Evolutionary conservation across 2,329 filamentous ascomycete genomes (phyloP), one percentile per base, ranked within the genome.

Genomic region (Colletotrichum cereale): DNA sequence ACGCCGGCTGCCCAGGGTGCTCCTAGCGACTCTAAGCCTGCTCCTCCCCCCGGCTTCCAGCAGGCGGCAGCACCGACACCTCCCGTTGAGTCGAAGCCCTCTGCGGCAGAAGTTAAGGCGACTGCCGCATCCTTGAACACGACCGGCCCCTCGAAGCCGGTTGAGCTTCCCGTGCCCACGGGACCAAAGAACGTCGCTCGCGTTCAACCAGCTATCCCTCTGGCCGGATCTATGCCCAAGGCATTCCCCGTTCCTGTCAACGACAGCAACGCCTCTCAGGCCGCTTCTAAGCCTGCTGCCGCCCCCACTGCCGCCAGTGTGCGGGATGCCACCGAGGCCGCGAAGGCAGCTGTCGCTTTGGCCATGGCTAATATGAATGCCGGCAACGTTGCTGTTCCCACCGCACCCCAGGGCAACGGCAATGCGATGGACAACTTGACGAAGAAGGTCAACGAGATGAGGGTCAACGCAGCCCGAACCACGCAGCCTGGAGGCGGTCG

Each of bases 401-500:
- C 36, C 14, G 76, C 75, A n/a, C 77, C 73, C 8, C 67, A 79
- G 6, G 75, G 75, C 34, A 75, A 75, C 73, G 82, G 81, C 38
- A 87, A 83, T 24, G 83, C 85, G 2, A 86, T 93, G 78, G 92
- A 95, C 74, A 94, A 94, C 74, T 79, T 95, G 70, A 90, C 91
- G 1, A 91, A 89, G 78, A 92, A 92, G 79, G 91, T 95, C 42
- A 90, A 92, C 70, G 92, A 94, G 77, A 94, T 95, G 92, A 88
- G 92, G 69, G 83, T 90, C 5, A 90, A 89, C 71, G 89, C 91
- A 14, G 83, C 84, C 8, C 82, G 84, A 57, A 50, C 67, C 21
- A 62, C 47, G 1, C 67, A 65, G 48, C 48, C 70, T 14, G 56
- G 56, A 24, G 84, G 84, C 26, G 82, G 86, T 52, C 87, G 89